Evolutionary conservation across 352 stramenopile species (phyloP).

Genomic region (Phytophthora agathidicida): DNA sequence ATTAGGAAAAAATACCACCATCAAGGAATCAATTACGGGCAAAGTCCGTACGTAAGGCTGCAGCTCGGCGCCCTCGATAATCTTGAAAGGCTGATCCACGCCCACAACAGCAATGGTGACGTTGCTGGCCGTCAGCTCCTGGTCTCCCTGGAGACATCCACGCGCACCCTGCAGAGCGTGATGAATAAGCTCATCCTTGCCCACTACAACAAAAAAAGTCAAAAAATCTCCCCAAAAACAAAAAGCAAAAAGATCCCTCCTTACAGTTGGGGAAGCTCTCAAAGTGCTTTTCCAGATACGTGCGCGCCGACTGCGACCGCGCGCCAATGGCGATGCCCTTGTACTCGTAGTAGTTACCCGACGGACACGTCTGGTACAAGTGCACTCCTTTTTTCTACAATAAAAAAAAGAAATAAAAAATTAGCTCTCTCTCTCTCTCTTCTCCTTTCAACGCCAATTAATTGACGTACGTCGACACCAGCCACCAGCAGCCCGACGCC

Average conservation of each 20-base stretch:
- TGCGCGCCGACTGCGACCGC: constrained; percentile 96
- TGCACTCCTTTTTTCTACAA: constrained; percentile 96
- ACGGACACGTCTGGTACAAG: constrained; percentile 98
- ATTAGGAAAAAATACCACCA: neutral
- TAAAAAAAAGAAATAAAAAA: constrained; percentile 9
- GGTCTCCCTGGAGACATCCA: constrained; percentile 95
- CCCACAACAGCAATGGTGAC: constrained; percentile 95
- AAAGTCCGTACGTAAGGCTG: constrained; percentile 92
- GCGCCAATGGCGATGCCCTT: constrained; percentile 98
- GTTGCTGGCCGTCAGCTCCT: constrained; percentile 95
- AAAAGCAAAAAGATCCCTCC: constrained; percentile 1
- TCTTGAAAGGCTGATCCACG: constrained; percentile 92
- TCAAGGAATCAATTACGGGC: neutral
- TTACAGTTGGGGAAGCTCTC: constrained; percentile 91
- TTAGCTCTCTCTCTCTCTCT: constrained; percentile 4
- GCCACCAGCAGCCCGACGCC: constrained; percentile 98
- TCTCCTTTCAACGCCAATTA: no score
- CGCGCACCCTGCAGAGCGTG: constrained; percentile 97
- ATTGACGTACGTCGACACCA: constrained; percentile 77
- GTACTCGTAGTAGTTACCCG: constrained; percentile 99
- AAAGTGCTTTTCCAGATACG: constrained; percentile 99
- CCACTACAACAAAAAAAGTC: constrained; percentile 44
- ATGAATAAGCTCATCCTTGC: constrained; percentile 97
- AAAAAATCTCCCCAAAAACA: neutral
- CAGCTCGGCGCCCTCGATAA: constrained; percentile 94